Evolutionary conservation across 768 basidiomycete genomes (phyloP).

Genomic region (Cystofilobasidium bisporidii): DNA sequence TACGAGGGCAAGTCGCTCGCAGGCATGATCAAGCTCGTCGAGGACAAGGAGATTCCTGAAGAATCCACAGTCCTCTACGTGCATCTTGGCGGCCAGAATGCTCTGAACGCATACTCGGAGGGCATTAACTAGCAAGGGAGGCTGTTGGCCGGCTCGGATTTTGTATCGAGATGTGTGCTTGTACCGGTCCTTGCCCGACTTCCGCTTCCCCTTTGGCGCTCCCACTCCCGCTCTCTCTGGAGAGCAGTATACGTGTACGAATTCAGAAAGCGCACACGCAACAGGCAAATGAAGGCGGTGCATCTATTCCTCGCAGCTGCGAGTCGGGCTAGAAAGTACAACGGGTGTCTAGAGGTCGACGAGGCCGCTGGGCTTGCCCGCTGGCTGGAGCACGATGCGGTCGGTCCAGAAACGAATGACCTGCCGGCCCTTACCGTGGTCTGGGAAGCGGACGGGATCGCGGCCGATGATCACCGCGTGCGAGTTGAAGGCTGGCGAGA

Average conservation of each 20-base stretch:
- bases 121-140: neutral
- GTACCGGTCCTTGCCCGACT: too few species aligned
- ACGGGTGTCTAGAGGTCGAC: neutral
- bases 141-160: too few species aligned
- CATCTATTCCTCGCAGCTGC: too few species aligned
- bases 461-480: constrained; percentile 27
- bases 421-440: constrained; percentile 9
- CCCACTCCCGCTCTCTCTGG: too few species aligned
- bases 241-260: too few species aligned
- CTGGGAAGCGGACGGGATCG: constrained; percentile 18
- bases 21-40: constrained; percentile 32
- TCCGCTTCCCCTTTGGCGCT: too few species aligned
- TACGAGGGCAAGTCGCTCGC: constrained; percentile 32
- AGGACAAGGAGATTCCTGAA: constrained; percentile 29
- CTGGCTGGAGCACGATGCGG: neutral
- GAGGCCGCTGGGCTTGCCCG: neutral
- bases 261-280: too few species aligned
- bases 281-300: too few species aligned
- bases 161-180: too few species aligned
- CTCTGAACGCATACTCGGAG: constrained; percentile 2
- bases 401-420: constrained; percentile 6
- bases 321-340: too few species aligned
- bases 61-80: constrained; percentile 30
- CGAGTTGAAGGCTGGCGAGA: neutral
- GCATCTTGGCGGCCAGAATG: constrained; percentile 33